Evolutionary conservation across 257 asterid genomes (phyloP).

Genomic region (Solanum phureja): DNA sequence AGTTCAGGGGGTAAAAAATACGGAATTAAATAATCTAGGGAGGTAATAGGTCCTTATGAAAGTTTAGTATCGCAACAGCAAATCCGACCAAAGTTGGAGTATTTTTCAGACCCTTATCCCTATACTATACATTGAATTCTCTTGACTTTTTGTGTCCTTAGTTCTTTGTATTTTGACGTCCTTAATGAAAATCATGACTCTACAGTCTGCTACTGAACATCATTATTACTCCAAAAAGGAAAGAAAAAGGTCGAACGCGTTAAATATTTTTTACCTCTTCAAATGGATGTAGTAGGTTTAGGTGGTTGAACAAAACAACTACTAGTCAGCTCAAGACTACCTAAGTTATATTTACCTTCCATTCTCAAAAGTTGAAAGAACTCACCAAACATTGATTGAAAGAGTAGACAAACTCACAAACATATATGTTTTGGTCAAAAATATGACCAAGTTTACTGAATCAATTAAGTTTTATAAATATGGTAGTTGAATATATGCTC

Average conservation of each 20-base stretch:
- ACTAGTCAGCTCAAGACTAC: background rate
- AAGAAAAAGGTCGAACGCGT: background rate
- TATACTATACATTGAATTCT: background rate
- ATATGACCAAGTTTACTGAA: background rate
- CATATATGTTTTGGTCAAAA: background rate
- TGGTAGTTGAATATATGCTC: background rate
- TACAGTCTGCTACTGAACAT: too few species aligned
- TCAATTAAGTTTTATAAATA: background rate
- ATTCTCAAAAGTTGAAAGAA: background rate
- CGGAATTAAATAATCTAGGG: too few species aligned
- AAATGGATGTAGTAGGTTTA: background rate
- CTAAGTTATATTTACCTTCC: background rate
- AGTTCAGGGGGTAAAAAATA: too few species aligned
- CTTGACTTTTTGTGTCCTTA: background rate
- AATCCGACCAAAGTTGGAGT: too few species aligned
- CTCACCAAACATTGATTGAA: background rate
- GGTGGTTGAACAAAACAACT: background rate
- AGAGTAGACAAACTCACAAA: background rate
- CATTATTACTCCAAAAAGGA: background rate
- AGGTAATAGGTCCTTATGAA: too few species aligned
- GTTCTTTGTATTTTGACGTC: background rate
- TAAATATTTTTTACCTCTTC: background rate
- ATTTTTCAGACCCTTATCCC: too few species aligned
- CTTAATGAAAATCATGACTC: background rate
- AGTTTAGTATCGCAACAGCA: too few species aligned